phyloP scores from a whole-genome alignment of 139 green algal genomes.

The Axilococcus clingmanii region DNA sequence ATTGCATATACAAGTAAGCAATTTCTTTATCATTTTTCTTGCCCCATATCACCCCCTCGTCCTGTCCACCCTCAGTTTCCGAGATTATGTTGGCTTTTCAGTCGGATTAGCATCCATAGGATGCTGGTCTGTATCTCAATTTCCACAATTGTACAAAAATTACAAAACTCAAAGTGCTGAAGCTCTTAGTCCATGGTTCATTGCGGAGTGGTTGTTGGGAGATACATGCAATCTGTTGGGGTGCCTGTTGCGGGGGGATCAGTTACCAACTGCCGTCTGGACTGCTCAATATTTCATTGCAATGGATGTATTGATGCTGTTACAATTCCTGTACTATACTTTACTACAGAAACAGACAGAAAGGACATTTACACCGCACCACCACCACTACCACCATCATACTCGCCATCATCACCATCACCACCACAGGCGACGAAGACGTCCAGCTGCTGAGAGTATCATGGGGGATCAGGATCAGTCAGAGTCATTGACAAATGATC shows the following conservation, averaged over 20 bases:
- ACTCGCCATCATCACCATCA: slow-evolving; percentile 1
- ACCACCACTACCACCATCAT: slow-evolving; percentile 11
- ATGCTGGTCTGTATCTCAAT: slow-evolving; percentile 56
- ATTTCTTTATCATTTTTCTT: not conserved
- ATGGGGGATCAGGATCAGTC: not conserved
- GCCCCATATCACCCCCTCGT: too few species aligned
- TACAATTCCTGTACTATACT: slow-evolving; percentile 28
- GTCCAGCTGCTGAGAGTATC: not conserved
- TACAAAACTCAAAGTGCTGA: slow-evolving; percentile 61
- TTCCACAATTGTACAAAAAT: slow-evolving; percentile 80
- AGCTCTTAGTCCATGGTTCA: slow-evolving; percentile 73
- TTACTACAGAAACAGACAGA: slow-evolving; percentile 15
- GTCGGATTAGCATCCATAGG: slow-evolving; percentile 36
- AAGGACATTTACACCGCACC: slow-evolving; percentile 4
- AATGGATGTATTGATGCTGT: slow-evolving; percentile 16
- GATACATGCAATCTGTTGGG: slow-evolving; percentile 73
- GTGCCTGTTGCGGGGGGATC: slow-evolving; percentile 67
- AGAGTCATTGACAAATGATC: not conserved
- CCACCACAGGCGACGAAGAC: not conserved
- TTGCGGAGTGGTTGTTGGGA: slow-evolving; percentile 74
- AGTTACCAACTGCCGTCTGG: slow-evolving; percentile 63
- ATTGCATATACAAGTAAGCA: slow-evolving; percentile 26
- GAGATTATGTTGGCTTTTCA: slow-evolving; percentile 57
- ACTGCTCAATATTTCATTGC: slow-evolving; percentile 46
- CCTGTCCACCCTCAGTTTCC: slow-evolving; percentile 7